phyloP scores from a whole-genome alignment of 805 yeast genomes.

The Cyberlindnera xylosilytica region DNA sequence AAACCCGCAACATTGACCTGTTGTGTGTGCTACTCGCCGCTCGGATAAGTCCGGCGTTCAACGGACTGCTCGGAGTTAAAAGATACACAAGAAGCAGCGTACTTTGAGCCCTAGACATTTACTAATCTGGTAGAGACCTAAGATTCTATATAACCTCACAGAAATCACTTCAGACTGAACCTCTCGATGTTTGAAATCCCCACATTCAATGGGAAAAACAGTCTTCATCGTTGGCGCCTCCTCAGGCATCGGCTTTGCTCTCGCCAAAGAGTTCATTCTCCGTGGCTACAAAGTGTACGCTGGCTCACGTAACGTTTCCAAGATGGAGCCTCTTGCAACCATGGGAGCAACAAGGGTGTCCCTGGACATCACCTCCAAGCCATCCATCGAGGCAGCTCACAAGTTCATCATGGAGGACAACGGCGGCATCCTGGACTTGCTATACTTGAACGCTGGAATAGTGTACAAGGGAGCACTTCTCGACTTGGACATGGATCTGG shows the following conservation, averaged over 20 bases:
- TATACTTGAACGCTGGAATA: slow-evolving; percentile 42
- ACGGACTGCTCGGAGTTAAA: too few relatives aligned
- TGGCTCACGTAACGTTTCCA: slow-evolving; percentile 29
- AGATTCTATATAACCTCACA: too few relatives aligned
- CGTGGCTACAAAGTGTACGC: slow-evolving; percentile 40
- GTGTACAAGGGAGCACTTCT: slow-evolving; percentile 27
- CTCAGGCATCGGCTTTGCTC: slow-evolving; percentile 52
- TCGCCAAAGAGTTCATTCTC: slow-evolving; percentile 42
- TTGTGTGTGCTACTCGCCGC: too few relatives aligned
- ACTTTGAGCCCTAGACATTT: too few relatives aligned
- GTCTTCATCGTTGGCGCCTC: slow-evolving; percentile 62
- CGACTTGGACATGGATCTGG: slow-evolving; percentile 30
- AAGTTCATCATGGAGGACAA: slow-evolving; percentile 26
- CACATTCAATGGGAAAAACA: slow-evolving; percentile 21
- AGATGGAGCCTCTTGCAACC: slow-evolving; percentile 31
- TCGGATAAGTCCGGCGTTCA: too few relatives aligned
- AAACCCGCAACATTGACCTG: too few relatives aligned
- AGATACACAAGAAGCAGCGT: too few relatives aligned
- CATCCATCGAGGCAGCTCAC: slow-evolving; percentile 29
- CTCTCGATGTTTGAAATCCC: too few relatives aligned
- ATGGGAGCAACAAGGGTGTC: slow-evolving; percentile 31
- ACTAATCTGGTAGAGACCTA: too few relatives aligned
- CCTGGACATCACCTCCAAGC: slow-evolving; percentile 35
- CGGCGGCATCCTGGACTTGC: slow-evolving; percentile 34
- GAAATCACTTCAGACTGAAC: too few relatives aligned